Base-by-base conservation (phyloP, 495 filamentous ascomycete genomes). In the Tuber borchii region DNA sequence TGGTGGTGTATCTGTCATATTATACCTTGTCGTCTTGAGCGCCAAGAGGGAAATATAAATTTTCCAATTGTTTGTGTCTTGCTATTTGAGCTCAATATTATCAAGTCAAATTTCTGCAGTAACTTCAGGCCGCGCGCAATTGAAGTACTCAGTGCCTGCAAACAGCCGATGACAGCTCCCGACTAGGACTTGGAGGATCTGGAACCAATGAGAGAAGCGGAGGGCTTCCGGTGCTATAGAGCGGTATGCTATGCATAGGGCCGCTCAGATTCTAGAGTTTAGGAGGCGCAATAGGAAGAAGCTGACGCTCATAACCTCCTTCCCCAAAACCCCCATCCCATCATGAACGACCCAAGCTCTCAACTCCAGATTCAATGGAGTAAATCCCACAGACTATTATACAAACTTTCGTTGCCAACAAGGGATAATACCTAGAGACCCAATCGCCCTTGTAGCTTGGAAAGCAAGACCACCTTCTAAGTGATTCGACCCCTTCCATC, bases 401-500 rank as follows among this genome's bases (percentile, higher is more conserved):
- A 3, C 1, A 31, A 16, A 9, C 76, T 77, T 61, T 56, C 22
- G 34, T 75, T 31, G 73, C 72, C 42, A 45, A 9, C 1, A 73
- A 75, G 43, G 68, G 44, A 34, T 12, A 43, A 34, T 12, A 43
- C 75, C 76, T 16, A 71, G 69, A n/a, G 73, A 77, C 69, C 34
- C 72, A 17, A 68, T 75, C 40, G 69, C 73, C 31, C 39, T 77
- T 43, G 71, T 61, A 46, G 73, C 76, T 42, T 73, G 46, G 69
- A 43, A 12, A 1, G 9, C n/a, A 51, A 61, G 37, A 22, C 45
- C 22, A 70, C 34, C 14, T 44, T 72, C 12, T 42, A 69, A 26
- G n/a, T 20, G 22, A 37, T 75, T 9, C 71, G 69, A n/a, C 75
- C 72, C 22, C 68, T 76, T 19, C 71, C 48, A 26, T 61, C 69